Evolutionary conservation across 2,329 filamentous ascomycete species (phyloP).

Genomic region (Hypoxylon sp.): DNA sequence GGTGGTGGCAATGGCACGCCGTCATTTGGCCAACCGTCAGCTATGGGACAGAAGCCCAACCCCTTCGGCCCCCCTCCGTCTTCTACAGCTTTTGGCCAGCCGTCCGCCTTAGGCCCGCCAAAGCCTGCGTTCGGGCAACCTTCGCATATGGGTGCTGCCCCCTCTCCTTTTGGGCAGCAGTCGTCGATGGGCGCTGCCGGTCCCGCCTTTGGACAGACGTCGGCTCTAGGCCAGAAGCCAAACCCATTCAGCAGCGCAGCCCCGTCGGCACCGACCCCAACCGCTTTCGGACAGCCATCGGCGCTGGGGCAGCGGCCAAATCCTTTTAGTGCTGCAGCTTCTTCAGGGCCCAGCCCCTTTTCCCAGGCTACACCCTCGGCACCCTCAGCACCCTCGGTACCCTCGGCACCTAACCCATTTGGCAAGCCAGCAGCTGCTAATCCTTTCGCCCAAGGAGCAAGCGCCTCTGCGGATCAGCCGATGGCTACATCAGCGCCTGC

Average conservation of each 20-base stretch:
- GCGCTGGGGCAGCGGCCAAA: slow-evolving; percentile 44
- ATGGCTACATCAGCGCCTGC: slow-evolving; percentile 42
- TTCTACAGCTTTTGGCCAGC: slow-evolving; percentile 52
- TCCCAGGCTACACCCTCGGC: slow-evolving; percentile 37
- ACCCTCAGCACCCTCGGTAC: no score
- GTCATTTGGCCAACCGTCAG: slow-evolving; percentile 50
- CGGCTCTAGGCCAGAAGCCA: slow-evolving; percentile 41
- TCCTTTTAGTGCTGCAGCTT: slow-evolving; percentile 36
- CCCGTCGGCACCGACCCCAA: slow-evolving; percentile 29
- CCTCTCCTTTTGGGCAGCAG: slow-evolving; percentile 50
- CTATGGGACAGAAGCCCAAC: slow-evolving; percentile 37
- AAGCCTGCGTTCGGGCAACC: slow-evolving; percentile 45
- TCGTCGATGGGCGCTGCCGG: slow-evolving; percentile 42
- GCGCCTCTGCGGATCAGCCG: slow-evolving; percentile 24
- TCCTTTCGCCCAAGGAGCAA: slow-evolving; percentile 44
- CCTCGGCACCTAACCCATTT: slow-evolving; percentile 42
- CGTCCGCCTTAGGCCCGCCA: slow-evolving; percentile 45
- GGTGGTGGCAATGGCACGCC: slow-evolving; percentile 12
- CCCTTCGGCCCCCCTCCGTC: slow-evolving; percentile 33
- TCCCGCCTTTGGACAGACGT: slow-evolving; percentile 51
- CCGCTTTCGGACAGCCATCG: slow-evolving; percentile 49
- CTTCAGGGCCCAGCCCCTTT: slow-evolving; percentile 41
- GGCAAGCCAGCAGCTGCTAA: slow-evolving; percentile 41
- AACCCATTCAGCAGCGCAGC: slow-evolving; percentile 42
- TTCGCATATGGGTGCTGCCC: slow-evolving; percentile 41